A percentile compares a stretch with the other conserved stretches of the same genome.
Evolutionary conservation across 1,284 basidiomycete species (phyloP).

Genomic region (Irpex sp.): DNA sequence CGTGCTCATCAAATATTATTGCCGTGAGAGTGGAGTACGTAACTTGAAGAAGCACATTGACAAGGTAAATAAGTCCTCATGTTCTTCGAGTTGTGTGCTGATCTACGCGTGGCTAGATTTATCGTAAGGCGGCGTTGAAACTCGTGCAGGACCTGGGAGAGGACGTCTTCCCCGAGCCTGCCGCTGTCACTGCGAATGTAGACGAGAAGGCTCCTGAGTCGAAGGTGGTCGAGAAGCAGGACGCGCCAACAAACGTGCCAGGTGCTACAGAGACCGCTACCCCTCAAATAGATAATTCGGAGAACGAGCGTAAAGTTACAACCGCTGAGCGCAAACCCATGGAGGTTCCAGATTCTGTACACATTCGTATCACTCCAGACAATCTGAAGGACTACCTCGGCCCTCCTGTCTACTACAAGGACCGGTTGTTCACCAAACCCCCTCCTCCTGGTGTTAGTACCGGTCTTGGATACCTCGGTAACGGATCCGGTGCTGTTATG

Average conservation of each 20-base stretch:
- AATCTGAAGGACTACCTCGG: conserved; percentile 96
- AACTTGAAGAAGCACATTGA: conserved; percentile 96
- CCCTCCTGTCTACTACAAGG: conserved; percentile 92
- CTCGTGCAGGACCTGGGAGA: conserved; percentile 92
- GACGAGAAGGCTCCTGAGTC: conserved; percentile 1
- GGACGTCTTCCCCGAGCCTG: conserved; percentile 72
- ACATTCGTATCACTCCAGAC: conserved; percentile 79
- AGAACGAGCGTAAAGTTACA: conserved; percentile 53
- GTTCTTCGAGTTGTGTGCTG: neutral
- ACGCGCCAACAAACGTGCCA: conserved; percentile 32
- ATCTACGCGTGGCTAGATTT: conserved; percentile 63
- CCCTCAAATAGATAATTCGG: conserved; percentile 20
- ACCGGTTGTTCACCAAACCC: conserved; percentile 78
- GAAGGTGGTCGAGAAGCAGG: conserved; percentile 35
- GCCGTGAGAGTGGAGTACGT: conserved; percentile 92
- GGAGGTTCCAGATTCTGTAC: conserved; percentile 74
- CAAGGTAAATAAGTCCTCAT: conserved; percentile 49
- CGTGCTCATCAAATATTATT: conserved; percentile 92
- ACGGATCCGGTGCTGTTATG: conserved; percentile 95
- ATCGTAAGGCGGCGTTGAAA: conserved; percentile 93
- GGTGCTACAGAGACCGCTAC: conserved; percentile 25
- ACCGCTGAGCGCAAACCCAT: conserved; percentile 80
- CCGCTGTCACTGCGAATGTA: conserved; percentile 29
- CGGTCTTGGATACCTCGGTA: conserved; percentile 92
- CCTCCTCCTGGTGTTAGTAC: conserved; percentile 93